Evolutionary conservation across 306 rosid species (phyloP), one percentile per base, ranked within the genome.

Genomic region (Cucurbita ficifolia): DNA sequence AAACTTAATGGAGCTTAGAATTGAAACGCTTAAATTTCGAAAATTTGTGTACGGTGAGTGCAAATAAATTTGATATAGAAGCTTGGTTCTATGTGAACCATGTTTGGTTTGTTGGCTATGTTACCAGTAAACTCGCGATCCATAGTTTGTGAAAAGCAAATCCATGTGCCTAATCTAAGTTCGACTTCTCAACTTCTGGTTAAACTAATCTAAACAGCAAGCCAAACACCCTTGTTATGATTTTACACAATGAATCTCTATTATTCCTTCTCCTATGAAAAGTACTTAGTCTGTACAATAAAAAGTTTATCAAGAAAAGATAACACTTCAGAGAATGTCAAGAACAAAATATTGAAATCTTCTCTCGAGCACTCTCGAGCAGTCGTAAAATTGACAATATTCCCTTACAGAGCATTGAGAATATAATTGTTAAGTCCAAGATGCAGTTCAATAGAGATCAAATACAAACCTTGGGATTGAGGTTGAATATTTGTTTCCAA

Each of bases 391-490:
- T 36, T 9, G 52, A 53, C 18, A 72, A 19, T 51, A 72, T 36
- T 72, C 38, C 21, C 19, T 1, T 17, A 49, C 74, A 70, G 43
- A 70, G 40, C 46, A 70, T 33, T 51, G 11, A 48, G 36, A 56
- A 43, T 45, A 24, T 10, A 74, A 45, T 24, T 40, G 24, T 18
- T 0, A 73, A 19, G 40, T 21, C 68, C 42, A 42, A 22, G 6
- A 14, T 42, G 11, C 40, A 73, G 19, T 40, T 39, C 64, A 50
- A 4, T 72, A 72, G 62, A 54, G 17, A 39, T 55, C 10, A 14
- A 73, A 39, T 40, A 53, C 65, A 86, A 33, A 70, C 90, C 87
- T 77, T 80, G 83, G 35, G 87, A 68, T 53, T 72, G 91, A 49
- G 62, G 68, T 65, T 77, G 89, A 74, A 48, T 77, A 60, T 76